Evolutionary conservation across 306 rosid genomes (phyloP).

Genomic region (Lupinus albus): DNA sequence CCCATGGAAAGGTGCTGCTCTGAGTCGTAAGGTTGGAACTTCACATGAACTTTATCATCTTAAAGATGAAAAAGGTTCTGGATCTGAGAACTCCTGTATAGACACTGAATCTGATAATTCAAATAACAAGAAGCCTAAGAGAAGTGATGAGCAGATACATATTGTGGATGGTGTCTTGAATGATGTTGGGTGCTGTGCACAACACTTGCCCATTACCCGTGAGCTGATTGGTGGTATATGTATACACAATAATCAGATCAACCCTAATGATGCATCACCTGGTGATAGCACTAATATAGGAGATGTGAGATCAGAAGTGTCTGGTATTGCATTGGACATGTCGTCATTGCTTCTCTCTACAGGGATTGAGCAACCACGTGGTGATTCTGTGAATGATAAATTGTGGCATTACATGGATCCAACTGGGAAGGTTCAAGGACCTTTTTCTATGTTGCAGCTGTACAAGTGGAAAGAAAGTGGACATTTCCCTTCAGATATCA

Average conservation of each 20-base stretch:
- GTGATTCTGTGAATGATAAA: conserved; percentile 46
- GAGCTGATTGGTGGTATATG: conserved; percentile 43
- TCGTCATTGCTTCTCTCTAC: conserved; percentile 43
- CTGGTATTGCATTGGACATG: conserved; percentile 45
- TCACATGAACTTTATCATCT: conserved; percentile 42
- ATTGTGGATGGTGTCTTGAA: conserved; percentile 39
- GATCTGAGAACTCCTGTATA: conserved; percentile 50
- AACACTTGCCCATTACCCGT: conserved; percentile 30
- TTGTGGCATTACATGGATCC: conserved; percentile 85
- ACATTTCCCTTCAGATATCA: conserved; percentile 63
- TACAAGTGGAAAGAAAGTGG: conserved; percentile 62
- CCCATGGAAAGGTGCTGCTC: conserved; percentile 64
- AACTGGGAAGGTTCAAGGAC: conserved; percentile 78
- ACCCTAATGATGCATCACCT: conserved; percentile 41
- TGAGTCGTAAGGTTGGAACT: conserved; percentile 49
- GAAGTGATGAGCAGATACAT: neutral
- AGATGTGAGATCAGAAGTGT: conserved; percentile 38
- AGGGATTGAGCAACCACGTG: conserved; percentile 45
- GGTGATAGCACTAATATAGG: conserved; percentile 44
- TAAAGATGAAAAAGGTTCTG: conserved; percentile 49
- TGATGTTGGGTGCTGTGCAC: conserved; percentile 41
- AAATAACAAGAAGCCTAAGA: conserved; percentile 44
- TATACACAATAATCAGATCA: conserved; percentile 37
- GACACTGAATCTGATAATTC: conserved; percentile 48
- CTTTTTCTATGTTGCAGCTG: conserved; percentile 64